These are phyloP conservation scores for Kurtzmaniella quercitrusa DNA, from an alignment of 1,139 yeast genomes.

Conservation along the genomic window DNA sequence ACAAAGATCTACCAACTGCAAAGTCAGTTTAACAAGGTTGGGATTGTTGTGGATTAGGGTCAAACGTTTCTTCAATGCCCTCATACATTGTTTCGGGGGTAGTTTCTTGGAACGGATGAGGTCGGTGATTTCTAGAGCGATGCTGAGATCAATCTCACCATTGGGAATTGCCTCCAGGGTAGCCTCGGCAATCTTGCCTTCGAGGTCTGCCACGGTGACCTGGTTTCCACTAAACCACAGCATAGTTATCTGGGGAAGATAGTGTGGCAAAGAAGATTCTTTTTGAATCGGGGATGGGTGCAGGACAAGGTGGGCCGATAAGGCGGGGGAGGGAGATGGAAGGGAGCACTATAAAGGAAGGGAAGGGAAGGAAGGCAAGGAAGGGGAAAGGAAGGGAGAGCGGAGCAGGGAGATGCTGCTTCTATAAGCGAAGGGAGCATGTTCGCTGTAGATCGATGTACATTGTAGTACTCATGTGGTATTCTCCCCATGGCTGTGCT, in stretches of 20 bases:
- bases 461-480: too few relatives aligned
- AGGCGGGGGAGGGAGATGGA: too few relatives aligned
- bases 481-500: too few relatives aligned
- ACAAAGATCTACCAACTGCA: constrained; percentile 79
- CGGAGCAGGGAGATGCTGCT: too few relatives aligned
- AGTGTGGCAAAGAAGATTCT: background rate
- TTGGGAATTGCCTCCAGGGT: constrained; percentile 88
- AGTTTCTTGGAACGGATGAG: constrained; percentile 77
- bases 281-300: background rate
- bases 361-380: too few relatives aligned
- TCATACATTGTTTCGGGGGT: constrained; percentile 82
- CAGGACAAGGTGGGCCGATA: background rate
- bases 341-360: too few relatives aligned
- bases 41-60: constrained; percentile 62
- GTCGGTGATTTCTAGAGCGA: constrained; percentile 86
- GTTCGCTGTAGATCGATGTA: too few relatives aligned
- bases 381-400: too few relatives aligned
- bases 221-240: constrained; percentile 59
- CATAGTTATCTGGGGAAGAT: constrained; percentile 23
- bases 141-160: constrained; percentile 81
- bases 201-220: constrained; percentile 45
- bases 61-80: constrained; percentile 71
- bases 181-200: constrained; percentile 66
- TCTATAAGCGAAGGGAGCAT: too few relatives aligned
- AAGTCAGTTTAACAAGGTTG: constrained; percentile 67